phyloP scores from a whole-genome alignment of 208 protist genomes.

The Leishmania tarentolae region DNA sequence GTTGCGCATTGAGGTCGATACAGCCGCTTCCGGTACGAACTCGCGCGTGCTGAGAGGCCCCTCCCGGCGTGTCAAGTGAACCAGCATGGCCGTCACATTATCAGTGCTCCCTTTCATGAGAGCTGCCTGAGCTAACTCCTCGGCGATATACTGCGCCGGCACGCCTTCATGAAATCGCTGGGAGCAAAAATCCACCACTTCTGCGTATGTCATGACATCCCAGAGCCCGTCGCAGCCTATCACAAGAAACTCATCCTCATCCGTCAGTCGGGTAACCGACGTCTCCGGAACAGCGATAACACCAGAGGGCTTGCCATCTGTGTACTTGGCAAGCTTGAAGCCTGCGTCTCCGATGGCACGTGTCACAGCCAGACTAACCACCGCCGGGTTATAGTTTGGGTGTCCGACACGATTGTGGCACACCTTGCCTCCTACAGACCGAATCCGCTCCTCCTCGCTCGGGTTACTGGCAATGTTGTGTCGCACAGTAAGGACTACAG shows the following conservation, averaged over 20 bases:
- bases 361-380: conserved; percentile 91
- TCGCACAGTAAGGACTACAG: conserved; percentile 80
- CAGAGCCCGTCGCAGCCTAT: conserved; percentile 94
- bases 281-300: conserved; percentile 81
- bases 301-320: conserved; percentile 77
- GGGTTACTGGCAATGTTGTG: conserved; percentile 81
- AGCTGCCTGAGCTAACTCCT: conserved; percentile 71
- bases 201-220: conserved; percentile 93
- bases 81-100: conserved; percentile 87
- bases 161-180: conserved; percentile 50
- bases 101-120: conserved; percentile 85
- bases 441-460: conserved; percentile 85
- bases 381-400: conserved; percentile 87
- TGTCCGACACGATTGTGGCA: conserved; percentile 94
- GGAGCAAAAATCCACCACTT: conserved; percentile 85
- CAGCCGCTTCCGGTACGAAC: conserved; percentile 48
- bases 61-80: conserved; percentile 45
- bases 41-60: conserved; percentile 31
- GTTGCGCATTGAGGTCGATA: conserved; percentile 53
- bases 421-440: conserved; percentile 84
- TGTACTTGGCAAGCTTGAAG: conserved; percentile 89
- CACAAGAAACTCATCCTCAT: conserved; percentile 91
- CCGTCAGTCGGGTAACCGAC: conserved; percentile 57
- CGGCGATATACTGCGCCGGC: conserved; percentile 60
- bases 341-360: conserved; percentile 95